Conservation (phyloP, 2,329 filamentous ascomycete species). For the Penicillium sclerotiorum region DNA sequence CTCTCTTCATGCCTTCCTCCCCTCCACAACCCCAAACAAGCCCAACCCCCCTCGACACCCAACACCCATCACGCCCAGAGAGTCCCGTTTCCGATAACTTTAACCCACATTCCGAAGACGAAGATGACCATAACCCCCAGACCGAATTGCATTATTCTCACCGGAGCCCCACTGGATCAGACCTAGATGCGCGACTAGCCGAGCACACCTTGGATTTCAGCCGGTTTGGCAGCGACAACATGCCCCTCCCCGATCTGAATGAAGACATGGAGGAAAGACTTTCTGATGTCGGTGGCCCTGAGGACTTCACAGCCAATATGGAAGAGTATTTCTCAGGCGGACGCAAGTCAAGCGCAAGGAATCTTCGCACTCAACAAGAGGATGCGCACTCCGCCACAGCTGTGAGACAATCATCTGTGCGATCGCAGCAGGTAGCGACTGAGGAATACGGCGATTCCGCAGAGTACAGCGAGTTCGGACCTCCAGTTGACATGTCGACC, state of each 20-base stretch:
- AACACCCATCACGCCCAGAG: conserved; percentile 26
- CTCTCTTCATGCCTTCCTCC: conserved; percentile 41
- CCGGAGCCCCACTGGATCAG: conserved; percentile 28
- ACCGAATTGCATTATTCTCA: conserved; percentile 16
- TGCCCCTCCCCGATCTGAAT: conserved; percentile 28
- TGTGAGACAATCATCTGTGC: conserved; percentile 21
- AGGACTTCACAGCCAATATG: conserved; percentile 47
- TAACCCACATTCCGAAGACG: conserved; percentile 6
- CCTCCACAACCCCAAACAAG: conserved; percentile 29
- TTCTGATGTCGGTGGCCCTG: conserved; percentile 44
- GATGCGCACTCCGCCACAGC: conserved; percentile 11
- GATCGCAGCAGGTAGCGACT: conserved; percentile 28
- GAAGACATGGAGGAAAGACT: conserved; percentile 33
- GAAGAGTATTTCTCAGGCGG: conserved; percentile 42
- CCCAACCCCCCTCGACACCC: conserved; percentile 19
- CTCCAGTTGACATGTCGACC: conserved; percentile 48
- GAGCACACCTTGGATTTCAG: conserved; percentile 45
- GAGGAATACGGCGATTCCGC: conserved; percentile 36
- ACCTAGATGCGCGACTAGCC: conserved; percentile 43
- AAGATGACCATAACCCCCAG: conserved; percentile 11
- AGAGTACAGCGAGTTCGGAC: conserved; percentile 47
- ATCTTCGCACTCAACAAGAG: conserved; percentile 15
- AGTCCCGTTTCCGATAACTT: conserved; percentile 28
- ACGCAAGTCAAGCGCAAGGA: conserved; percentile 19
- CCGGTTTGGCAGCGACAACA: conserved; percentile 37